Conservation (phyloP, 768 basidiomycete species). For the Mycena chlorophos region DNA sequence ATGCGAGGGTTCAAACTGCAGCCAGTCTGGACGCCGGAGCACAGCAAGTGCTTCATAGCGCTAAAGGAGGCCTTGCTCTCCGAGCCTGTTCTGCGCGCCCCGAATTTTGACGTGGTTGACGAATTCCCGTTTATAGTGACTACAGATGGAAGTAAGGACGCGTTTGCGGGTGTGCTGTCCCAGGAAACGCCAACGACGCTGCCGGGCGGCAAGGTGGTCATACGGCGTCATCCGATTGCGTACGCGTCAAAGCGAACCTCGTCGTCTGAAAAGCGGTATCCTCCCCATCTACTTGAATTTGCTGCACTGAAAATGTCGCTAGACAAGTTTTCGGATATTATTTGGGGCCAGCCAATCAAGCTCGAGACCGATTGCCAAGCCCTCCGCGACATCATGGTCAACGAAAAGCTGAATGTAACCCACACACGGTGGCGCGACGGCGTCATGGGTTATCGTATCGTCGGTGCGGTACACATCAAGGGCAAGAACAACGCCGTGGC, state of each 20-base stretch:
- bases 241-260: conserved; percentile 39
- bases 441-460: conserved; percentile 26
- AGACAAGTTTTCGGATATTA: conserved; percentile 29
- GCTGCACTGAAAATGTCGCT: conserved; percentile 32
- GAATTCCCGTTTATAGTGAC: conserved; percentile 31
- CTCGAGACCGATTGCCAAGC: conserved; percentile 37
- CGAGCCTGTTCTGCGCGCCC: conserved; percentile 25
- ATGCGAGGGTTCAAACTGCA: conserved; percentile 23
- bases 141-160: conserved; percentile 30
- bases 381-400: conserved; percentile 27
- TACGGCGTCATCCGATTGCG: conserved; percentile 29
- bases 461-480: conserved; percentile 21
- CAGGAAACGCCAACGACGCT: conserved; percentile 20
- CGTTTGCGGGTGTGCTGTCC: conserved; percentile 29
- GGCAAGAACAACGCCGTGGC: conserved; percentile 22
- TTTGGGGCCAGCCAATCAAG: conserved; percentile 31
- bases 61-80: conserved; percentile 26
- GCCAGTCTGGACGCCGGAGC: conserved; percentile 18
- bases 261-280: conserved; percentile 28
- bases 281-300: conserved; percentile 35
- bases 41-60: conserved; percentile 25
- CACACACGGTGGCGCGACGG: conserved; percentile 35
- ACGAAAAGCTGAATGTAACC: conserved; percentile 27
- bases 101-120: conserved; percentile 26
- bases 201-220: conserved; percentile 13